Conservation (phyloP, 148 eudicot genomes). For the Heliosperma pusillum region DNA sequence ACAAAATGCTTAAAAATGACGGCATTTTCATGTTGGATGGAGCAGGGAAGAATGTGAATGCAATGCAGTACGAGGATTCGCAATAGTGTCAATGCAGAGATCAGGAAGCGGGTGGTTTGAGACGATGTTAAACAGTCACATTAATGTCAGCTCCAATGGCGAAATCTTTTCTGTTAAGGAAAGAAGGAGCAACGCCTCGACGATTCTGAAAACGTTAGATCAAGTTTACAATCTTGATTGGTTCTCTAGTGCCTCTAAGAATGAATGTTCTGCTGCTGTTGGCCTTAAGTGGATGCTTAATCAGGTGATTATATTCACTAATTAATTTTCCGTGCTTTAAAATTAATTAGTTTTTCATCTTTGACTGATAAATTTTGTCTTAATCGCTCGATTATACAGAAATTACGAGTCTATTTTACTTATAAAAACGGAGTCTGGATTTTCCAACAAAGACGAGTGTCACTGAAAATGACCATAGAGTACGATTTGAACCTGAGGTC, state of each 20-base stretch:
- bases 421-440: too few relatives aligned
- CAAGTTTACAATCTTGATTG: conserved; percentile 62
- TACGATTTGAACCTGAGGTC: too few relatives aligned
- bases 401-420: too few relatives aligned
- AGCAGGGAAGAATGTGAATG: conserved; percentile 62
- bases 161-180: conserved; percentile 50
- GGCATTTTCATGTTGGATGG: conserved; percentile 6
- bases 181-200: conserved; percentile 49
- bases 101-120: conserved; percentile 95
- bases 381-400: too few relatives aligned
- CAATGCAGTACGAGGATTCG: conserved; percentile 64
- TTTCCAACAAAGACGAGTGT: too few relatives aligned
- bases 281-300: conserved; percentile 94
- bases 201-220: conserved; percentile 44
- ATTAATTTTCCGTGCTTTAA: neutral
- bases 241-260: conserved; percentile 71
- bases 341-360: neutral
- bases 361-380: too few relatives aligned
- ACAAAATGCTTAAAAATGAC: too few relatives aligned
- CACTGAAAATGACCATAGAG: too few relatives aligned
- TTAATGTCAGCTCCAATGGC: conserved; percentile 69
- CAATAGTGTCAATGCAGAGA: conserved; percentile 75
- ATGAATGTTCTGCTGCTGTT: conserved; percentile 72
- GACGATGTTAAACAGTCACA: conserved; percentile 74
- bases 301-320: conserved; percentile 37